Evolutionary conservation across 2,329 filamentous ascomycete species (phyloP).

Genomic region (Clonostachys solani): DNA sequence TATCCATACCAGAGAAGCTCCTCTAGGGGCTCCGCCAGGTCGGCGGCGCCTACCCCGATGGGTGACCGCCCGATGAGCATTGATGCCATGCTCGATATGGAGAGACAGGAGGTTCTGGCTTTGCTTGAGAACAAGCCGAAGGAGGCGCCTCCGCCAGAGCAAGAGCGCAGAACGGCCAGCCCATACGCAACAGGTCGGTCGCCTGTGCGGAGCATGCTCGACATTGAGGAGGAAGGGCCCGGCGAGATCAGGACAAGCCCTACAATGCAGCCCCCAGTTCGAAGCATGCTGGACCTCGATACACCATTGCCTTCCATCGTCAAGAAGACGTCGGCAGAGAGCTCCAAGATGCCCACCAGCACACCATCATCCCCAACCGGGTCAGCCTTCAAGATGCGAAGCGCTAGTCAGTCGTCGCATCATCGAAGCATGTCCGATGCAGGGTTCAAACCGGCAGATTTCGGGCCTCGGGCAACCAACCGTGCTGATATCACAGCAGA

Average conservation of each 20-base stretch:
- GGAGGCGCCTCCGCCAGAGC: slow-evolving; percentile 4
- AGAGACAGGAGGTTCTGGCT: slow-evolving; percentile 68
- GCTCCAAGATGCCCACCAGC: slow-evolving; percentile 24
- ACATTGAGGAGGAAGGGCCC: slow-evolving; percentile 42
- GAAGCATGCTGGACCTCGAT: slow-evolving; percentile 59
- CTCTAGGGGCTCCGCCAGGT: background rate
- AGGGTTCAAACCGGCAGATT: slow-evolving; percentile 38
- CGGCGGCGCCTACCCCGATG: background rate
- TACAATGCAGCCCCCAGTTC: slow-evolving; percentile 48
- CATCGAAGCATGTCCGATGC: slow-evolving; percentile 54
- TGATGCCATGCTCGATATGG: slow-evolving; percentile 72
- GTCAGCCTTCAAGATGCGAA: slow-evolving; percentile 8
- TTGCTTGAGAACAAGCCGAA: slow-evolving; percentile 53
- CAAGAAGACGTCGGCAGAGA: slow-evolving; percentile 12
- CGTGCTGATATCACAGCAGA: slow-evolving; percentile 34
- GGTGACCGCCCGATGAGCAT: slow-evolving; percentile 59
- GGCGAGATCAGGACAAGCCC: slow-evolving; percentile 13
- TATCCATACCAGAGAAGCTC: slow-evolving; percentile 1
- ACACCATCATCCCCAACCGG: slow-evolving; percentile 17
- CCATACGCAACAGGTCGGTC: slow-evolving; percentile 56
- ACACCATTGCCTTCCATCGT: slow-evolving; percentile 23
- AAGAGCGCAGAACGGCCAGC: slow-evolving; percentile 39
- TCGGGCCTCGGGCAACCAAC: slow-evolving; percentile 25
- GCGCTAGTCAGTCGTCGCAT: slow-evolving; percentile 11
- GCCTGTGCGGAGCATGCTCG: slow-evolving; percentile 65